Percentiles rank a stretch among this genome's conserved stretches.
These are phyloP conservation scores for Carallia pectinifolia DNA, from an alignment of 345 rosid genomes.

Conservation along the genomic window DNA sequence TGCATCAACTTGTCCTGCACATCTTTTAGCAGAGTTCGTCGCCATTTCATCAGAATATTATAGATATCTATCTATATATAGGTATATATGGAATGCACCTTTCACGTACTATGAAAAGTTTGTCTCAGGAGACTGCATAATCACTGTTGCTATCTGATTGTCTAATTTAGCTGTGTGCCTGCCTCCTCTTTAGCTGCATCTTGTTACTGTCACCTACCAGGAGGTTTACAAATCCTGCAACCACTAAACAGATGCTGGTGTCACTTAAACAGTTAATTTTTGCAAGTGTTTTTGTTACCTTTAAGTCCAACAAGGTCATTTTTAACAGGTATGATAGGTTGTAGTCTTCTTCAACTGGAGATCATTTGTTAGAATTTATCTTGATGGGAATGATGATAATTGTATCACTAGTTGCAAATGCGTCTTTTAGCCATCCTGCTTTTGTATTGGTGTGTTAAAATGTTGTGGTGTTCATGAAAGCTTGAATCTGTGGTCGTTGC, in stretches of 20 bases:
- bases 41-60: neutral
- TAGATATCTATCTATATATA: neutral
- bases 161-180: neutral
- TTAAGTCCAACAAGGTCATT: too few species aligned
- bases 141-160: too few species aligned
- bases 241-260: neutral
- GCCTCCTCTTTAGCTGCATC: too few species aligned
- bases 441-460: neutral
- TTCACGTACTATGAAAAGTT: neutral
- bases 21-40: neutral
- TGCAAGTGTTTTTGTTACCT: too few species aligned
- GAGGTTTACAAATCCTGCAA: neutral
- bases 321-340: too few species aligned
- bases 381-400: too few species aligned
- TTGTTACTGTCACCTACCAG: neutral
- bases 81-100: neutral
- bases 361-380: too few species aligned
- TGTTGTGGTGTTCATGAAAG: neutral
- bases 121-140: too few species aligned
- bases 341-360: too few species aligned
- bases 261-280: neutral
- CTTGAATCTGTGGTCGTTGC: conserved; percentile 22
- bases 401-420: too few species aligned
- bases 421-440: too few species aligned
- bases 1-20: neutral